phyloP scores from a whole-genome alignment of 23 red algal genomes.

The Porphyridium purpureum region DNA sequence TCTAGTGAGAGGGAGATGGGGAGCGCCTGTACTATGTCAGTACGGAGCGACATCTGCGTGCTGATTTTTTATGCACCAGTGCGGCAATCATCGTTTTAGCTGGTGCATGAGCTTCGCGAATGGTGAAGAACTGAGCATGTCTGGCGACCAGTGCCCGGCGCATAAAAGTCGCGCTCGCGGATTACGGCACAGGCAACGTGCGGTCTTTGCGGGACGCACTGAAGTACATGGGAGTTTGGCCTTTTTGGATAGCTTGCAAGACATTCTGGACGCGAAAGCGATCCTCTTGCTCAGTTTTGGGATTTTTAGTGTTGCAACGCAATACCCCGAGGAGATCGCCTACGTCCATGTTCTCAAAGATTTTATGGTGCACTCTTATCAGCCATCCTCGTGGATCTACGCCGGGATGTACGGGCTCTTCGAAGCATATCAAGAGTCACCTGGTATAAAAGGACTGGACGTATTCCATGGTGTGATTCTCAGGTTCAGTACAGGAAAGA shows the following conservation, averaged over 20 bases:
- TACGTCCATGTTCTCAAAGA: constrained; percentile 14
- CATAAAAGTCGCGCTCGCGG: constrained; percentile 46
- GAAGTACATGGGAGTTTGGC: constrained; percentile 7
- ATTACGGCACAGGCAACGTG: constrained; percentile 72
- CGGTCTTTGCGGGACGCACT: constrained; percentile 45
- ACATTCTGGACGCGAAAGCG: constrained; percentile 14
- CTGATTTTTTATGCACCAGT: too few species aligned
- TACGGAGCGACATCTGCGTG: too few species aligned
- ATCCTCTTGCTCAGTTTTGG: constrained; percentile 65
- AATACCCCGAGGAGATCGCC: constrained; percentile 9
- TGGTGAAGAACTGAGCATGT: too few species aligned
- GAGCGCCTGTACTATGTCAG: too few species aligned
- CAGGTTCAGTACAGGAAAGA: not conserved
- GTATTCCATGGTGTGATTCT: constrained; percentile 26
- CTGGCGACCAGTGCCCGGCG: too few species aligned
- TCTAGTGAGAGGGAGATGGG: too few species aligned
- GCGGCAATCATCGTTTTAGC: too few species aligned
- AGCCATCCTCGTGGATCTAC: constrained; percentile 31
- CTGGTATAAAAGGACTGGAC: constrained; percentile 17
- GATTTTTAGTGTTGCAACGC: constrained; percentile 59
- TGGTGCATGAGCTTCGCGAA: too few species aligned
- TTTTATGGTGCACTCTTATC: constrained; percentile 13
- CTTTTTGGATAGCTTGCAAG: constrained; percentile 2
- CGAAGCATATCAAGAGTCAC: constrained; percentile 28
- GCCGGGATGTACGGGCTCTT: constrained; percentile 58